Percentiles rank a stretch among this genome's conserved stretches.
Conservation (phyloP, 2,329 filamentous ascomycete genomes). For the Botrytis tulipae region DNA sequence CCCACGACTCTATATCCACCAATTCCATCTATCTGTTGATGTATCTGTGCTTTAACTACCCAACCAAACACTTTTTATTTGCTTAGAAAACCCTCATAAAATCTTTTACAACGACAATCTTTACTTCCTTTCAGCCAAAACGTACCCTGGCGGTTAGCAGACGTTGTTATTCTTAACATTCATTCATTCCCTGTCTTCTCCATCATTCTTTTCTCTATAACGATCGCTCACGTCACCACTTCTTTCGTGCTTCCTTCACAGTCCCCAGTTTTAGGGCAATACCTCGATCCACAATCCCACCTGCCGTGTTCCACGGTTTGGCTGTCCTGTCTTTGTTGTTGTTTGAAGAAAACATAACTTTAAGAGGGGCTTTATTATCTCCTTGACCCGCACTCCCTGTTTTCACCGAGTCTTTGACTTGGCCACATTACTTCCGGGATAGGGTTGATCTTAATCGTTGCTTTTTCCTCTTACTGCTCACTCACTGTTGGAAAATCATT, state of each 20-base stretch:
- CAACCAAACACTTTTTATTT: background rate
- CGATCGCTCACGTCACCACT: conserved; percentile 18
- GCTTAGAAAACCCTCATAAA: background rate
- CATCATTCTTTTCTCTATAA: background rate
- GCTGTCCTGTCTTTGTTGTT: conserved; percentile 3
- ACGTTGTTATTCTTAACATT: background rate
- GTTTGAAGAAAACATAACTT: conserved; percentile 11
- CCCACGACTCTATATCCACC: conserved; percentile 7
- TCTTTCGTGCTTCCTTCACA: background rate
- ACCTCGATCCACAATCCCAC: conserved; percentile 13
- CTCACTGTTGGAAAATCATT: background rate
- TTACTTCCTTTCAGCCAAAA: conserved; percentile 1
- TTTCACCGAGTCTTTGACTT: conserved; percentile 15
- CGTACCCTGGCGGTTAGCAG: background rate
- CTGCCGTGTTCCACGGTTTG: conserved; percentile 11
- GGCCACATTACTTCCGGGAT: conserved; percentile 5
- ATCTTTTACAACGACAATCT: background rate
- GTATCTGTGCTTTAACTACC: background rate
- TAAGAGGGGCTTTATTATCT: conserved; percentile 8
- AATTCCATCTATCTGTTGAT: background rate
- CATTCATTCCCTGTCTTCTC: background rate
- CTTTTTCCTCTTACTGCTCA: conserved; percentile 6
- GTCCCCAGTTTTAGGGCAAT: conserved; percentile 17
- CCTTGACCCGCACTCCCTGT: conserved; percentile 12
- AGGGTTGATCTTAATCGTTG: conserved; percentile 7